Percentiles rank a stretch among this genome's conserved stretches.
Evolutionary conservation across 2,329 filamentous ascomycete species (phyloP).

Genomic region (Diaporthe nobilis): DNA sequence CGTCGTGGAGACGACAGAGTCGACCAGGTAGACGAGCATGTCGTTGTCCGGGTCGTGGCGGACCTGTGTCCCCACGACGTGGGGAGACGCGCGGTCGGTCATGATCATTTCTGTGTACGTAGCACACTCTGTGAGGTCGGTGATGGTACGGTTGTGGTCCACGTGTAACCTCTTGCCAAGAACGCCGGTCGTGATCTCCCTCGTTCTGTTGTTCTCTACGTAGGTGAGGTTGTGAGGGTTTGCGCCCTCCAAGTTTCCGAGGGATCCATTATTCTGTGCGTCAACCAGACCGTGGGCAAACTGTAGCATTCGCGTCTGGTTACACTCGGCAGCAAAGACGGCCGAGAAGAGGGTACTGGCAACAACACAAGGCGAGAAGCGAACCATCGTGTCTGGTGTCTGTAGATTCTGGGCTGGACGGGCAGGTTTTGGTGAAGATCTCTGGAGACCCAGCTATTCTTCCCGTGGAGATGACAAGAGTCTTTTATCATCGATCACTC

Average conservation of each 20-base stretch:
- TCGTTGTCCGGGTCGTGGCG: slow-evolving; percentile 36
- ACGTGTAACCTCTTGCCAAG: slow-evolving; percentile 46
- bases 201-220: slow-evolving; percentile 49
- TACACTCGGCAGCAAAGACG: slow-evolving; percentile 5
- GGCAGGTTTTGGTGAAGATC: background rate
- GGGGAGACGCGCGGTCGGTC: slow-evolving; percentile 12
- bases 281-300: slow-evolving; percentile 29
- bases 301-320: slow-evolving; percentile 23
- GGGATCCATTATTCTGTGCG: slow-evolving; percentile 24
- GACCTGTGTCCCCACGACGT: slow-evolving; percentile 44
- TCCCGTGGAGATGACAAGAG: background rate
- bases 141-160: slow-evolving; percentile 49
- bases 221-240: slow-evolving; percentile 47
- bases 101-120: slow-evolving; percentile 36
- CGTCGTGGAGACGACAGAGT: slow-evolving; percentile 51
- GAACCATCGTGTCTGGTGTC: slow-evolving; percentile 1
- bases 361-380: background rate
- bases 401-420: background rate
- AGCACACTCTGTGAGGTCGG: slow-evolving; percentile 19
- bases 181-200: slow-evolving; percentile 47
- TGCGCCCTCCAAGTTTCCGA: slow-evolving; percentile 9
- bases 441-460: background rate
- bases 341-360: background rate
- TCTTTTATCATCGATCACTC: background rate
- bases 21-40: slow-evolving; percentile 45